Evolutionary conservation across 2,329 filamentous ascomycete species (phyloP).

Genomic region (Chaetomium sp.): DNA sequence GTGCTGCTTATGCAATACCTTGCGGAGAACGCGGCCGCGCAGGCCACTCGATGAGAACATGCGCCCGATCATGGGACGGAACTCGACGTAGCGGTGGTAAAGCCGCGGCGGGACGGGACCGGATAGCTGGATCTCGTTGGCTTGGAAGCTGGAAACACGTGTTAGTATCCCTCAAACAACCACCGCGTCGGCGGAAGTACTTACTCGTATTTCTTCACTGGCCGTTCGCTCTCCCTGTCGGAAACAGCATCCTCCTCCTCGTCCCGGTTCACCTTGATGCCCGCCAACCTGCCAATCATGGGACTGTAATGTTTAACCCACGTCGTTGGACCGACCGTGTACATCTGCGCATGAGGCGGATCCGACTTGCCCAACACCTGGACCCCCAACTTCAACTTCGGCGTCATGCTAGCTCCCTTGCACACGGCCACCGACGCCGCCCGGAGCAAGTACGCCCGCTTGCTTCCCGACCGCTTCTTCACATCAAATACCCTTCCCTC

Average conservation of each 20-base stretch:
- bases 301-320: slow-evolving; percentile 86
- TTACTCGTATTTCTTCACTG: slow-evolving; percentile 69
- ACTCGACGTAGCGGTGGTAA: slow-evolving; percentile 91
- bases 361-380: slow-evolving; percentile 72
- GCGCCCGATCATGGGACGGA: slow-evolving; percentile 78
- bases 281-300: slow-evolving; percentile 74
- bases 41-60: slow-evolving; percentile 80
- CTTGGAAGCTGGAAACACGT: slow-evolving; percentile 63
- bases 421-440: slow-evolving; percentile 59
- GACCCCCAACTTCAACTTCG: slow-evolving; percentile 64
- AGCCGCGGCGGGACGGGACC: slow-evolving; percentile 75
- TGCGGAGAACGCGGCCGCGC: slow-evolving; percentile 72
- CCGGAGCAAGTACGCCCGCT: slow-evolving; percentile 73
- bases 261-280: slow-evolving; percentile 60
- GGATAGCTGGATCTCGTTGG: slow-evolving; percentile 79
- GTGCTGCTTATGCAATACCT: slow-evolving; percentile 85
- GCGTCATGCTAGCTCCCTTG: slow-evolving; percentile 59
- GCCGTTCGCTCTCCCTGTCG: slow-evolving; percentile 38
- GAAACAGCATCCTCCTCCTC: slow-evolving; percentile 40
- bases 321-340: slow-evolving; percentile 68
- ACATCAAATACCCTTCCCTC: slow-evolving; percentile 56
- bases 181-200: slow-evolving; percentile 23
- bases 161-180: too few species aligned
- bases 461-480: slow-evolving; percentile 80
- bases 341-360: slow-evolving; percentile 61